A percentile compares a stretch with the other conserved stretches of the same genome.
phyloP scores from a whole-genome alignment of 805 yeast species.

The Saccharomycopsis javanensis region DNA sequence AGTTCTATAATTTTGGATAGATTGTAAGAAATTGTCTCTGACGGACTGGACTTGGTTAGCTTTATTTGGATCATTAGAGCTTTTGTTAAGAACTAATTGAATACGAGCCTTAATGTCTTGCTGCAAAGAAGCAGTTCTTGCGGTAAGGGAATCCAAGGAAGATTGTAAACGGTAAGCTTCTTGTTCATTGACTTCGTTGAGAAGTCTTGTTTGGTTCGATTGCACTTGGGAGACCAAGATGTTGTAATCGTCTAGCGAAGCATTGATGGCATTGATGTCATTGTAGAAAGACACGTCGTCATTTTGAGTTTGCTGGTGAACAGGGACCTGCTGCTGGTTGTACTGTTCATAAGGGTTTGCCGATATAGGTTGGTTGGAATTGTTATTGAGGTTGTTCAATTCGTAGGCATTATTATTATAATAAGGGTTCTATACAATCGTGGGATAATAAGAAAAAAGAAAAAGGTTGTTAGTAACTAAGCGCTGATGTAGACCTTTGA shows the following conservation, averaged over 20 bases:
- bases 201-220: conserved; percentile 56
- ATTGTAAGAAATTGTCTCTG: conserved; percentile 73
- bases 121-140: conserved; percentile 75
- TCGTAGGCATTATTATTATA: conserved; percentile 2
- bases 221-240: conserved; percentile 61
- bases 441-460: not conserved
- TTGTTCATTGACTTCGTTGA: conserved; percentile 65
- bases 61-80: conserved; percentile 66
- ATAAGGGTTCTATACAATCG: conserved; percentile 2
- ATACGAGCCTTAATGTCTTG: conserved; percentile 64
- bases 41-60: conserved; percentile 84
- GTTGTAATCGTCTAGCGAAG: conserved; percentile 60
- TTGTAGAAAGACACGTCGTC: conserved; percentile 61
- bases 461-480: not conserved
- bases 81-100: conserved; percentile 62
- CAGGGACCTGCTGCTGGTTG: not conserved
- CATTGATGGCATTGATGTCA: conserved; percentile 58
- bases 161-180: conserved; percentile 59
- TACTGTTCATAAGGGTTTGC: not conserved
- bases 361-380: not conserved
- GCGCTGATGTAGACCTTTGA: not conserved
- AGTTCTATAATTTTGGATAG: conserved; percentile 78
- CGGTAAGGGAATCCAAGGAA: conserved; percentile 66
- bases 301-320: conserved; percentile 23
- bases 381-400: not conserved